phyloP scores from a whole-genome alignment of 306 rosid species.

The Fragaria iinumae region DNA sequence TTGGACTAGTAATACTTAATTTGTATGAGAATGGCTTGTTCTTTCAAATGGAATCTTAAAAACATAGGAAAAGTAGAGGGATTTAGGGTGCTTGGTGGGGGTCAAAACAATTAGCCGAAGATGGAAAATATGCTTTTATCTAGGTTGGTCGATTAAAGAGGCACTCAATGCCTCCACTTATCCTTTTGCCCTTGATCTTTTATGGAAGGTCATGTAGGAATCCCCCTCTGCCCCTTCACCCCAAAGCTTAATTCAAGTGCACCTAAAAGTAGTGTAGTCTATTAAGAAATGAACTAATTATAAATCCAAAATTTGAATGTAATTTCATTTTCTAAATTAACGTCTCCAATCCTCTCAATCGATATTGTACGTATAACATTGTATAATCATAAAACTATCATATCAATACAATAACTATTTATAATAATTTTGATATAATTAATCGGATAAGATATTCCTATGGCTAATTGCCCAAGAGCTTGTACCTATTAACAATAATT shows the following conservation, averaged over 20 bases:
- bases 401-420: too few species aligned
- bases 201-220: constrained; percentile 19
- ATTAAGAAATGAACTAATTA: too few species aligned
- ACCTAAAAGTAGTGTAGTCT: not conserved
- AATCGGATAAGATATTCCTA: too few species aligned
- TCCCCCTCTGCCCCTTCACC: not conserved
- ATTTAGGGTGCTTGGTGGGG: constrained; percentile 27
- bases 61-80: constrained; percentile 9
- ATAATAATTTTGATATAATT: too few species aligned
- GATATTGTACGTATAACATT: too few species aligned
- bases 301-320: too few species aligned
- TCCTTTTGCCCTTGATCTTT: constrained; percentile 4
- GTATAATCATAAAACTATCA: too few species aligned
- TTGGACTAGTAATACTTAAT: not conserved
- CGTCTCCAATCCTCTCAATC: too few species aligned
- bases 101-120: constrained; percentile 29
- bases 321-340: too few species aligned
- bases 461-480: too few species aligned
- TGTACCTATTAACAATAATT: too few species aligned
- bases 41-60: constrained; percentile 38
- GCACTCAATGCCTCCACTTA: constrained; percentile 35
- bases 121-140: constrained; percentile 38
- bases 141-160: constrained; percentile 13
- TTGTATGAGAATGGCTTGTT: constrained; percentile 21
- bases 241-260: not conserved